These are phyloP conservation scores for Ogataea trehaloabstinens DNA, from an alignment of 805 yeast genomes.

Conservation along the genomic window DNA sequence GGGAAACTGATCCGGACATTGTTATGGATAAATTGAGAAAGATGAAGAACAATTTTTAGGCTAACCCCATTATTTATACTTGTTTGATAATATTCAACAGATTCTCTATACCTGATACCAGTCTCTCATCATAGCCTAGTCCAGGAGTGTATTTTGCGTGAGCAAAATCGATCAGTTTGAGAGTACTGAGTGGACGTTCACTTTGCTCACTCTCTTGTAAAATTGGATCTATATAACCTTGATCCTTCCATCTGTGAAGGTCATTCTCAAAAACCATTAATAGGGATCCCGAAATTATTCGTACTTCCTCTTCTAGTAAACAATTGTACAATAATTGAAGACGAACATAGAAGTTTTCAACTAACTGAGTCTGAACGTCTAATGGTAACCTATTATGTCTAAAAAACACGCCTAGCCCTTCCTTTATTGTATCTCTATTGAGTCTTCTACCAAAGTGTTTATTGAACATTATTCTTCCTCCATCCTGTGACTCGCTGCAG, in stretches of 20 bases:
- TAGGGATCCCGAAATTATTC: conserved; percentile 71
- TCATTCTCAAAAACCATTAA: conserved; percentile 76
- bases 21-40: conserved; percentile 74
- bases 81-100: conserved; percentile 45
- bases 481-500: conserved; percentile 19
- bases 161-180: conserved; percentile 85
- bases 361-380: conserved; percentile 36
- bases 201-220: conserved; percentile 23
- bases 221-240: conserved; percentile 39
- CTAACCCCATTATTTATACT: conserved; percentile 8
- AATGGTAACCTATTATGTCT: conserved; percentile 32
- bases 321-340: conserved; percentile 67
- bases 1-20: conserved; percentile 44
- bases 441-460: conserved; percentile 72
- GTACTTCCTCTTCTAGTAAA: conserved; percentile 56
- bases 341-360: conserved; percentile 51
- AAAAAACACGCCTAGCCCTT: conserved; percentile 48
- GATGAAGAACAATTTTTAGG: conserved; percentile 62
- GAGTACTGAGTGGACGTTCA: conserved; percentile 44
- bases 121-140: conserved; percentile 67
- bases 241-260: conserved; percentile 45
- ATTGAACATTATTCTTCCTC: conserved; percentile 51
- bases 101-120: conserved; percentile 66
- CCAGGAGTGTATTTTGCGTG: conserved; percentile 69
- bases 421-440: conserved; percentile 38